Percentiles rank a stretch among this genome's conserved stretches.
Conservation (phyloP, 768 basidiomycete genomes). For the Russula sp. region DNA sequence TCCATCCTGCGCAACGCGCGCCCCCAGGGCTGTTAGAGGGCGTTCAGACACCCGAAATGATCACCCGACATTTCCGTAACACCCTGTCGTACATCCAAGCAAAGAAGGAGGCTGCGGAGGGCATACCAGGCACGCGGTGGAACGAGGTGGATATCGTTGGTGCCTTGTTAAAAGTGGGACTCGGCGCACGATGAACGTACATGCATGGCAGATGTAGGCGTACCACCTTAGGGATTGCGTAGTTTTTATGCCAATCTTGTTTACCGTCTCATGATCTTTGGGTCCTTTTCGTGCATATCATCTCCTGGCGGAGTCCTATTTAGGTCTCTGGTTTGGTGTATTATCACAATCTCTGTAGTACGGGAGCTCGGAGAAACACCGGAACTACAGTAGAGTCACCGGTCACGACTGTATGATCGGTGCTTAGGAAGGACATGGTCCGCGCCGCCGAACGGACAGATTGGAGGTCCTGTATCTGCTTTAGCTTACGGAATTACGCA, state of each 20-base stretch:
- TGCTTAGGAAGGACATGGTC: background rate
- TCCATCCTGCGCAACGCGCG: constrained; percentile 84
- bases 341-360: background rate
- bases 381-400: background rate
- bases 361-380: background rate
- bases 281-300: background rate
- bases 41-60: constrained; percentile 91
- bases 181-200: constrained; percentile 21
- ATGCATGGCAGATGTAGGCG: constrained; percentile 6
- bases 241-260: constrained; percentile 24
- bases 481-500: too few species aligned
- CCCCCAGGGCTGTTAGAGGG: constrained; percentile 90
- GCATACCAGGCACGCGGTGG: constrained; percentile 55
- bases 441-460: background rate
- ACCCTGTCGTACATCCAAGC: constrained; percentile 79
- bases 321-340: background rate
- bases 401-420: constrained; percentile 7
- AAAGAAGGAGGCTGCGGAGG: constrained; percentile 56
- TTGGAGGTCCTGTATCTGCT: too few species aligned
- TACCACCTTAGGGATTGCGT: constrained; percentile 13
- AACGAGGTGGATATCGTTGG: constrained; percentile 87
- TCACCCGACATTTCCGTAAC: constrained; percentile 89
- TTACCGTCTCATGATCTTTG: constrained; percentile 18
- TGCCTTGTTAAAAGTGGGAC: constrained; percentile 84
- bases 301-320: constrained; percentile 5